A percentile compares a stretch with the other conserved stretches of the same genome.
Conservation (phyloP, 192 early-diverging fungal genomes). For the Gamsiella multidivaricata region DNA sequence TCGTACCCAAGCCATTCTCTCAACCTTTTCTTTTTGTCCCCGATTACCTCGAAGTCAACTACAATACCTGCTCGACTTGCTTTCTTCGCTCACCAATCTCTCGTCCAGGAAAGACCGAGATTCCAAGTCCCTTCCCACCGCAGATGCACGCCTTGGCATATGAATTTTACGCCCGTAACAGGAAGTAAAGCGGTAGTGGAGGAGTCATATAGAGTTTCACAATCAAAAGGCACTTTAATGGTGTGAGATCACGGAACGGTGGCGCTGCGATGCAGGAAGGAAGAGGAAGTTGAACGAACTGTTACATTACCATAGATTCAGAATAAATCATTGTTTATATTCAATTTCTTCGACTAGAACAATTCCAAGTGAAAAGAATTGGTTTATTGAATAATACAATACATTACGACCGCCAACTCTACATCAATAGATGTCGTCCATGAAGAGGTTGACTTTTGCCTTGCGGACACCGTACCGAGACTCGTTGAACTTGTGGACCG, state of each 20-base stretch:
- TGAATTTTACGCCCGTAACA: conserved; percentile 86
- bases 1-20: conserved; percentile 77
- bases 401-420: background rate
- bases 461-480: conserved; percentile 29
- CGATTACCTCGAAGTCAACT: conserved; percentile 97
- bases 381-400: too few species aligned
- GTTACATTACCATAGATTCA: too few species aligned
- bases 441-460: conserved; percentile 26
- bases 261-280: too few species aligned
- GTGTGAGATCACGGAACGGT: too few species aligned
- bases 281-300: too few species aligned
- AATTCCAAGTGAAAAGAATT: too few species aligned
- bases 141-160: conserved; percentile 90
- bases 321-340: too few species aligned
- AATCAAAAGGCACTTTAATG: too few species aligned
- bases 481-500: conserved; percentile 47
- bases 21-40: conserved; percentile 97
- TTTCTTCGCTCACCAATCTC: conserved; percentile 91
- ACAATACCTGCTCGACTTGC: conserved; percentile 89
- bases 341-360: too few species aligned
- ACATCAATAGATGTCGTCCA: conserved; percentile 33
- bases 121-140: conserved; percentile 94
- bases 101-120: conserved; percentile 84
- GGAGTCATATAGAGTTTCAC: too few species aligned
- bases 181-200: conserved; percentile 41